Base-by-base conservation (phyloP, 75 land plant genomes). In the Picea sitchensis region DNA sequence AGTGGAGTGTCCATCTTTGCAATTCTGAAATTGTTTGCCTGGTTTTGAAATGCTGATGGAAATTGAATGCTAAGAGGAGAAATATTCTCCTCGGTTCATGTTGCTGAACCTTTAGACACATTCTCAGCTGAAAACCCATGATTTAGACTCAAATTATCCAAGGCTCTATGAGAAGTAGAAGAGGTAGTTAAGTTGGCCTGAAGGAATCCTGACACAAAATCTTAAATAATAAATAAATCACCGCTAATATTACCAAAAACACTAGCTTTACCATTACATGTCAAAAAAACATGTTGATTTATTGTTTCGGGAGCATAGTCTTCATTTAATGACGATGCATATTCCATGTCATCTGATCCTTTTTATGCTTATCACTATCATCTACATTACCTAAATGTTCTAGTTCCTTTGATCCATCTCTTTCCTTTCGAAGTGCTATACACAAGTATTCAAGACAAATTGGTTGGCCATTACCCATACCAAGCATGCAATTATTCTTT, bases 51-150 rank as follows among this genome's bases (percentile, higher is more conserved):
- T 26, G 26, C 26, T 26, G 44, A 41, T 54, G 90, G 83, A 71
- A 82, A 81, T 20, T 58, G 23, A 58, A 76, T 80, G 32, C 82
- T 68, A 54, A 82, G 76, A 14, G 83, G 21, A 44, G 83, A 71
- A 20, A 91, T 86, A 72, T 90, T 90, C 71, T 92, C 96, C 75
- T 96, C 96, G 0, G 93, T 89, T 91, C 94, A 94, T 17, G 93
- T 88, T 26, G 88, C 86, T 26, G 95, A 88, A 9, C 76, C 76
- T 74, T 74, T 74, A 30, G 76, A 74, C 59, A 74, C 2, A 74
- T 30, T 56, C 2, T 74, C 76, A 21, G 14, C 31, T 2, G 54
- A 74, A 30, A 74, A 15, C 30, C 76, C 59, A 26, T 74, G 76
- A 56, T 74, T 74, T 74, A 58, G 59, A 56, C 76, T 23, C 23